Conservation (phyloP, 768 basidiomycete species). For the Termitomyces heimii region DNA sequence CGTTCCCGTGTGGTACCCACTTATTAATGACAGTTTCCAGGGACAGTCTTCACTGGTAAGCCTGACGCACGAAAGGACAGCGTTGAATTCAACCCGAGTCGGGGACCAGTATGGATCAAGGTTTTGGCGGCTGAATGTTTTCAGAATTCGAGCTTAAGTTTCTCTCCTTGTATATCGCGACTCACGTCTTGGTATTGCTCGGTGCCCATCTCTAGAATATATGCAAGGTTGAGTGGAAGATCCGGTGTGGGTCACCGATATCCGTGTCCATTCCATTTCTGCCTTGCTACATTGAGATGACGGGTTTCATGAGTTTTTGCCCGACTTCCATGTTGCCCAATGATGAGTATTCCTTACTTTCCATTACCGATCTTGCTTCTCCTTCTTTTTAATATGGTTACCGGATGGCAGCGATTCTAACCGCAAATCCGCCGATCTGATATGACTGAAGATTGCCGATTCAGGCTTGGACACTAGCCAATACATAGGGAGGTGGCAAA, state of each 20-base stretch:
- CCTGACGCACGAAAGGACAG: background rate
- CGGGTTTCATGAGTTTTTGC: background rate
- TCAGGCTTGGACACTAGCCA: constrained; percentile 1
- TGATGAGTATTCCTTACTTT: background rate
- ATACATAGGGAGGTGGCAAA: background rate
- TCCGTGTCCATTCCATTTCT: background rate
- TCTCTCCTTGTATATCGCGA: background rate
- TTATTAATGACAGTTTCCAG: background rate
- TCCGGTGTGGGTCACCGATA: background rate
- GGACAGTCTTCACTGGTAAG: background rate
- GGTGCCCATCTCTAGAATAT: background rate
- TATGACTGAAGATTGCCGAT: constrained; percentile 3
- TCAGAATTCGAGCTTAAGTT: background rate
- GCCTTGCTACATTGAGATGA: background rate
- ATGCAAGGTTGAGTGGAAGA: background rate
- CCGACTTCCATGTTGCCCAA: background rate
- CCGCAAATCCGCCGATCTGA: constrained; percentile 5
- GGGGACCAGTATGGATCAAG: background rate
- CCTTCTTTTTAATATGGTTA: background rate
- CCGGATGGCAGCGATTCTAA: constrained; percentile 1
- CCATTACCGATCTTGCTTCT: too few relatives aligned
- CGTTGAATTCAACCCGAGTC: background rate
- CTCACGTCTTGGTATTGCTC: background rate
- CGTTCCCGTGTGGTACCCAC: background rate
- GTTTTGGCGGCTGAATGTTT: background rate